Conservation (phyloP, 148 eudicot genomes). For the Silene uniflora region DNA sequence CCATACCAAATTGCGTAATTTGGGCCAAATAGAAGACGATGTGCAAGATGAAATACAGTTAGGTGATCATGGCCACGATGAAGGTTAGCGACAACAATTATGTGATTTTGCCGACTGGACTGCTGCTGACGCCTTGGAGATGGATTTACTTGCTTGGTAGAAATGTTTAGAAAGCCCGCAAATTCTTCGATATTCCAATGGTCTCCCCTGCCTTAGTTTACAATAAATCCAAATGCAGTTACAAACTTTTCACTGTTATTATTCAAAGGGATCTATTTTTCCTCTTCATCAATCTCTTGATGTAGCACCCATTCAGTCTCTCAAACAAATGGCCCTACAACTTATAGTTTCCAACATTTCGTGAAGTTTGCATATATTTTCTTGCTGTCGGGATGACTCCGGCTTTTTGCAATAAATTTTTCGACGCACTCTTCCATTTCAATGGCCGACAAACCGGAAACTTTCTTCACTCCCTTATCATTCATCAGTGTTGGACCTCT, state of each 20-base stretch:
- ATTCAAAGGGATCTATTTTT: conserved; percentile 42
- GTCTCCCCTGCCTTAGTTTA: conserved; percentile 53
- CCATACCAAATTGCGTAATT: no score
- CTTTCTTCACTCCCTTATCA: conserved; percentile 59
- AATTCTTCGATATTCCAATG: conserved; percentile 55
- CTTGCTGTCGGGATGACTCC: conserved; percentile 45
- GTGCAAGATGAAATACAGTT: no score
- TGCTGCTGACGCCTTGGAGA: conserved; percentile 60
- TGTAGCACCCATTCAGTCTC: conserved; percentile 34
- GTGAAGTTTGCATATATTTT: conserved; percentile 49
- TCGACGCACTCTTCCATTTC: conserved; percentile 47
- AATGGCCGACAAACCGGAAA: conserved; percentile 45
- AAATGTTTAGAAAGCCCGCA: conserved; percentile 70
- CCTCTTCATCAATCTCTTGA: conserved; percentile 55
- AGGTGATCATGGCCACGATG: no score
- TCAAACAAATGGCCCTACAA: conserved; percentile 47
- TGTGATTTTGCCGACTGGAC: no score
- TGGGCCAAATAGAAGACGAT: no score
- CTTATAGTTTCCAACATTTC: conserved; percentile 43
- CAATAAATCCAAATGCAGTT: conserved; percentile 57
- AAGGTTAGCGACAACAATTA: no score
- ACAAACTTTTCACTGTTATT: conserved; percentile 81
- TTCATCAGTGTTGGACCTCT: no score
- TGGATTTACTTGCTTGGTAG: conserved; percentile 59
- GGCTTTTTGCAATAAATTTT: conserved; percentile 63